phyloP scores from a whole-genome alignment of 169 alveolate genomes.

The Plasmodium gallinaceum region DNA sequence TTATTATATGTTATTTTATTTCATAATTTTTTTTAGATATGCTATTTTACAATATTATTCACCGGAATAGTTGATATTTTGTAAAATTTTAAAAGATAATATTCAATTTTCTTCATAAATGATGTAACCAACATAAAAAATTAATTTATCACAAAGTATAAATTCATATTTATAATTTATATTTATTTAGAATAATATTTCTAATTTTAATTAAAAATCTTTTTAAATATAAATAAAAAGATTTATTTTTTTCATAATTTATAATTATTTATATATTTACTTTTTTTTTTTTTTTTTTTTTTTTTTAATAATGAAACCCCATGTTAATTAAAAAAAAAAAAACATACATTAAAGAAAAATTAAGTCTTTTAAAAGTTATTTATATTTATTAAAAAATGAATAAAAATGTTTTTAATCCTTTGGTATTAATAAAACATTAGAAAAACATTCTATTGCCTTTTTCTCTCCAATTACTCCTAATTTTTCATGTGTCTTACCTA shows the following conservation, averaged over 20 bases:
- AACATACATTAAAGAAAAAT: background rate
- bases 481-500: constrained; percentile 77
- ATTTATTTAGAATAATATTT: no score
- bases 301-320: background rate
- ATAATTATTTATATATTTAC: background rate
- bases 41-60: constrained; percentile 53
- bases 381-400: background rate
- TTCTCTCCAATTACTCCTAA: constrained; percentile 79
- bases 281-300: constrained; percentile 1
- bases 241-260: no score
- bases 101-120: no score
- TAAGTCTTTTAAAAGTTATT: background rate
- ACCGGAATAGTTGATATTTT: background rate
- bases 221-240: no score
- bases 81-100: no score
- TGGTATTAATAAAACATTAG: constrained; percentile 76
- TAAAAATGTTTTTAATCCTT: background rate
- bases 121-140: background rate
- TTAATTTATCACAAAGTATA: background rate
- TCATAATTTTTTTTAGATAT: constrained; percentile 20
- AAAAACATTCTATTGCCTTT: constrained; percentile 82
- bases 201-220: no score
- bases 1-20: background rate
- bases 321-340: background rate
- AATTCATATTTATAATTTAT: no score